Base-by-base conservation (phyloP, 2,329 filamentous ascomycete genomes). In the Triangularia setosa region DNA sequence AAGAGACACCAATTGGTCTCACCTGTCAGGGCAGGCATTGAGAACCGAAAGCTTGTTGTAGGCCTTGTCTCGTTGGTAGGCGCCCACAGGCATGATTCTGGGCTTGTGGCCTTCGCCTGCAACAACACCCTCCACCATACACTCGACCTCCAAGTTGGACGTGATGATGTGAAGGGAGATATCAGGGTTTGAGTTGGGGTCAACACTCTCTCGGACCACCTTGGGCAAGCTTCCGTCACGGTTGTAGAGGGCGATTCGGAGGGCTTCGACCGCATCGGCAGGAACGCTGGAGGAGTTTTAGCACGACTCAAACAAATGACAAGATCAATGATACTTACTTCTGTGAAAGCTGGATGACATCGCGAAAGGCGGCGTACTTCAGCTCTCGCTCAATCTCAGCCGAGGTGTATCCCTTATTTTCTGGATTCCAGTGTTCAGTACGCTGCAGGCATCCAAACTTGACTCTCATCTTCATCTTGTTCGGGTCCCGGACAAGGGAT, bases 1-100 rank as follows among this genome's bases (percentile, higher is more conserved):
- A 21, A 48, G n/a, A 14, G 21, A 2, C 40, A 18, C n/a, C 3
- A 11, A 7, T 6, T 21, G 4, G 30, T 11, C 33, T 54, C 28
- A 18, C 6, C 16, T 62, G 14, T 33, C 21, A 9, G 35, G 35
- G 1, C 25, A 23, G 27, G 27, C 27, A 33, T n/a, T 74, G 1
- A 69, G 65, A 14, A 76, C 64, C 33, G 74, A 71, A 3, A 69
- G 64, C 8, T 61, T 63, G 27, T 64, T 62, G 28, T 64, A 18
- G 9, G 59, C 62, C 58, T 65, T 69, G 55, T 70, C 68, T 12
- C 64, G 60, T 9, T 60, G 67, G 4, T 54, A 60, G 3, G 30
- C 25, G 9, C 21, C 40, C 18, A 21, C 18, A 2, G 25, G 23
- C 33, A 21, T 25, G 23, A 30, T 23, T 52, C 16, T 60, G 24